phyloP scores from a whole-genome alignment of 805 yeast genomes.

The Myxozyma geophila region DNA sequence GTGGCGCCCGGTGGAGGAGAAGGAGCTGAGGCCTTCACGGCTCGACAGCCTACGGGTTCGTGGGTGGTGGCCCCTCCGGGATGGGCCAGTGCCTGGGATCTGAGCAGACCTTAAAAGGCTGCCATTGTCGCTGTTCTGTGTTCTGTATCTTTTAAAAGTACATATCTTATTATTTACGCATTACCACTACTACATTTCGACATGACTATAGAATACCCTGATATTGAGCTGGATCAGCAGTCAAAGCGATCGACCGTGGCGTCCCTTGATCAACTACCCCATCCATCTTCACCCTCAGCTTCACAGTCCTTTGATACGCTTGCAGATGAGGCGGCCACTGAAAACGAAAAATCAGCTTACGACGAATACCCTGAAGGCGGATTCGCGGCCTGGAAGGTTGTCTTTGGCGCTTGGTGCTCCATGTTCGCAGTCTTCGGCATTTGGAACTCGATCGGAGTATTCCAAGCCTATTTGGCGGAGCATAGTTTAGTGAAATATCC shows the following conservation, averaged over 20 bases:
- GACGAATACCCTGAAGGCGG: constrained; percentile 57
- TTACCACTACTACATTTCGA: not conserved
- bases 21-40: not conserved
- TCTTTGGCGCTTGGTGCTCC: constrained; percentile 64
- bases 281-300: not conserved
- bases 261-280: no score
- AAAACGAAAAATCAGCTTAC: constrained; percentile 23
- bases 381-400: constrained; percentile 57
- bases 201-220: not conserved
- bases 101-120: no score
- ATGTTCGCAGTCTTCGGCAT: constrained; percentile 64
- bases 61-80: not conserved
- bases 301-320: not conserved
- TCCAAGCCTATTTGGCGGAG: constrained; percentile 63
- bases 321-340: constrained; percentile 2
- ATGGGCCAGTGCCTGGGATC: not conserved
- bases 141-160: not conserved
- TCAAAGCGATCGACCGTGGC: not conserved
- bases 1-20: constrained; percentile 15
- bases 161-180: not conserved
- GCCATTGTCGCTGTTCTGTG: not conserved
- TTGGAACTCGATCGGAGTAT: constrained; percentile 64
- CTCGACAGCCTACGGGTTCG: not conserved
- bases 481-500: constrained; percentile 55
- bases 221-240: not conserved